phyloP scores from a whole-genome alignment of 2,329 filamentous ascomycete genomes.

The Ceratocystis cacaofunesta region DNA sequence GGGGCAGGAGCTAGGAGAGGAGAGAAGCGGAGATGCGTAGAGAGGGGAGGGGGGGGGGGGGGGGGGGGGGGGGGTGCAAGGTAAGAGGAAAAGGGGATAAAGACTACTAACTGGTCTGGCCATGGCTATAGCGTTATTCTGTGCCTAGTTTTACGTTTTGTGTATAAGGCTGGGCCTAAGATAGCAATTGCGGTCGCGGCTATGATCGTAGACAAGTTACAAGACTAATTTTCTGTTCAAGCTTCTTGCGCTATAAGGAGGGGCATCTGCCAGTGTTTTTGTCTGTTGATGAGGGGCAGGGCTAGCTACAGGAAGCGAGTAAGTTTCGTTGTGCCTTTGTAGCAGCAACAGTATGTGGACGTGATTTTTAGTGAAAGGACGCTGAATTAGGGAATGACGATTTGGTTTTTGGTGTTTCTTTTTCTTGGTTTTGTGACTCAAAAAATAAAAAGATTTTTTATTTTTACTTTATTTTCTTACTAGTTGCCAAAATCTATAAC shows the following conservation, averaged over 20 bases:
- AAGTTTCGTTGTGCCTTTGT: not conserved
- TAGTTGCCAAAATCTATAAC: not conserved
- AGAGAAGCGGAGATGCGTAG: too few relatives aligned
- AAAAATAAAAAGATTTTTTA: not conserved
- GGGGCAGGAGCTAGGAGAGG: too few relatives aligned
- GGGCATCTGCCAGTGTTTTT: too few relatives aligned
- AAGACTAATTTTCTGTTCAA: not conserved
- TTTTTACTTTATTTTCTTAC: not conserved
- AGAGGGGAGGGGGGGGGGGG: too few relatives aligned
- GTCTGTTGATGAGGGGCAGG: not conserved
- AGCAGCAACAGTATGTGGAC: not conserved
- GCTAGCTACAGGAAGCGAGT: too few relatives aligned
- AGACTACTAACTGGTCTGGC: conserved; percentile 22
- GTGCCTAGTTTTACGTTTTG: not conserved
- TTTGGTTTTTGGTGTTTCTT: not conserved
- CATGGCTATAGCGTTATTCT: conserved; percentile 18
- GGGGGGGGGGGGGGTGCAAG: not conserved
- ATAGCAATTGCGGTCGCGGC: not conserved
- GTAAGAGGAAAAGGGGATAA: not conserved
- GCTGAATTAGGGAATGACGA: not conserved
- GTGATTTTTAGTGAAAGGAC: not conserved
- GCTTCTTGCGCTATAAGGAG: too few relatives aligned
- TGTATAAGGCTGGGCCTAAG: not conserved
- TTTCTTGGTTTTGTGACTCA: not conserved
- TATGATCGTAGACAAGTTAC: not conserved